A percentile compares a stretch with the other conserved stretches of the same genome.
These are phyloP conservation scores for Silene latifolia DNA, from an alignment of 148 eudicot genomes.

Conservation along the genomic window DNA sequence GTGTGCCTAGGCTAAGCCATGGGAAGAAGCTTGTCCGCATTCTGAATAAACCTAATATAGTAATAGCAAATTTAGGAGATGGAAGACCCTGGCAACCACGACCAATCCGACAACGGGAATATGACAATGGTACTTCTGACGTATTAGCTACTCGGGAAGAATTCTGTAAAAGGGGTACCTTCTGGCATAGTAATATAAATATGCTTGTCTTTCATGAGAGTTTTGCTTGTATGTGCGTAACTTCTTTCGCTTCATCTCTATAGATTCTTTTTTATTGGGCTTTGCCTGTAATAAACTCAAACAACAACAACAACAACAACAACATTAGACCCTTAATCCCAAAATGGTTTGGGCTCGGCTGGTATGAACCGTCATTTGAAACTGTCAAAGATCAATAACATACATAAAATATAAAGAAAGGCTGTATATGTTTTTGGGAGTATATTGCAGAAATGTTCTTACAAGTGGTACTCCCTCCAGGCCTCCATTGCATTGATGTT, in stretches of 20 bases:
- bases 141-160: not conserved
- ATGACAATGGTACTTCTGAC: not conserved
- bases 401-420: not conserved
- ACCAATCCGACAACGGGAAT: not conserved
- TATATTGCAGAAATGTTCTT: not conserved
- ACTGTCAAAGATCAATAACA: too few relatives aligned
- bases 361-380: too few relatives aligned
- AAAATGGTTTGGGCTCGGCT: too few relatives aligned
- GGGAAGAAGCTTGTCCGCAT: not conserved
- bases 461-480: not conserved
- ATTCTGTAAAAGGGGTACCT: not conserved
- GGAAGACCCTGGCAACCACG: not conserved
- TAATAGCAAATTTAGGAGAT: not conserved
- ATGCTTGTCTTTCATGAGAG: not conserved
- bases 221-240: not conserved
- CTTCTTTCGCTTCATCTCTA: not conserved
- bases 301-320: too few relatives aligned
- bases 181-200: not conserved
- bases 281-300: not conserved
- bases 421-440: not conserved
- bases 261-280: not conserved
- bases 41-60: not conserved
- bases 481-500: not conserved
- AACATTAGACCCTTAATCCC: too few relatives aligned
- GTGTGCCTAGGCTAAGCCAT: not conserved